Evolutionary conservation across 495 filamentous ascomycete genomes (phyloP).

Genomic region (Zalerion maritima): DNA sequence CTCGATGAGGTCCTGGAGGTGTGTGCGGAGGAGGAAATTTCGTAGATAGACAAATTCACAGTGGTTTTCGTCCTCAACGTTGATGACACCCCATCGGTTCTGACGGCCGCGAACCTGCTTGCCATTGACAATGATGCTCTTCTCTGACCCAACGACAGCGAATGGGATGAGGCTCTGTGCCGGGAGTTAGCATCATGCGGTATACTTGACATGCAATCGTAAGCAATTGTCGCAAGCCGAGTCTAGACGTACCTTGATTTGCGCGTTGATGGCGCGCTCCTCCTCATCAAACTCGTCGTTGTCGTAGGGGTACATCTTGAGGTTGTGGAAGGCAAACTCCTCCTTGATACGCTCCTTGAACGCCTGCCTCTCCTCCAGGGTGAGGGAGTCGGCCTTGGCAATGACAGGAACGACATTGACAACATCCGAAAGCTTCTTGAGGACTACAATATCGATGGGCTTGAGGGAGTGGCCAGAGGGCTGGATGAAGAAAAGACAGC

Average conservation of each 20-base stretch:
- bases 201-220: too few relatives aligned
- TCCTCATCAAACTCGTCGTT: conserved; percentile 97
- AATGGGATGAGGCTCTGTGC: conserved; percentile 83
- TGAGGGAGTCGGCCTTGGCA: conserved; percentile 94
- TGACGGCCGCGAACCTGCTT: conserved; percentile 96
- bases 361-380: conserved; percentile 81
- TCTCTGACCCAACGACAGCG: conserved; percentile 94
- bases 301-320: conserved; percentile 99
- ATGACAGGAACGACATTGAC: conserved; percentile 99
- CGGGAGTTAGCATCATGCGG: too few relatives aligned
- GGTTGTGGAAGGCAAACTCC: conserved; percentile 98
- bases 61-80: conserved; percentile 98
- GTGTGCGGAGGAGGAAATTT: conserved; percentile 93
- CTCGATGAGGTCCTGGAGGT: conserved; percentile 95
- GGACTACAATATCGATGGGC: conserved; percentile 97
- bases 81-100: conserved; percentile 99
- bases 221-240: neutral
- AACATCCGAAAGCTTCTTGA: conserved; percentile 97
- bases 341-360: conserved; percentile 99
- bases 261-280: conserved; percentile 80
- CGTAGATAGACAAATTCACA: conserved; percentile 98
- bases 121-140: conserved; percentile 91
- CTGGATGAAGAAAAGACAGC: conserved; percentile 99
- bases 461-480: conserved; percentile 94
- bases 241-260: conserved; percentile 66